Evolutionary conservation across 441 rosid species (phyloP).

Genomic region (Rhodomyrtus psidioides): DNA sequence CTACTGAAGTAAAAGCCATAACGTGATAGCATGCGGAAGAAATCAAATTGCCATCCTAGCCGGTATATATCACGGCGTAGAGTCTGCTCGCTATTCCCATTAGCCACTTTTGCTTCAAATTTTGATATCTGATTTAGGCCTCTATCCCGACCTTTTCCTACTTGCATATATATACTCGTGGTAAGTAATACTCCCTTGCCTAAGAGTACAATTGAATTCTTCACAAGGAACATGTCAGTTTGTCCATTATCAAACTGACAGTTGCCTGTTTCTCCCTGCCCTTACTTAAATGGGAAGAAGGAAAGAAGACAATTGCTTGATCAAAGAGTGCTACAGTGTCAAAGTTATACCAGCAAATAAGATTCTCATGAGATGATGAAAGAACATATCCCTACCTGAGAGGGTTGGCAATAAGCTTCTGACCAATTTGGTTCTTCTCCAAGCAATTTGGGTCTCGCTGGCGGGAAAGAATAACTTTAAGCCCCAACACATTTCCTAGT

Average conservation of each 20-base stretch:
- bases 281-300: neutral
- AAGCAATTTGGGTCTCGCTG: neutral
- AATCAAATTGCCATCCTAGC: conserved; percentile 86
- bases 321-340: neutral
- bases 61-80: conserved; percentile 89
- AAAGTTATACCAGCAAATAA: conserved; percentile 65
- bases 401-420: conserved; percentile 92
- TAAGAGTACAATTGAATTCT: conserved; percentile 80
- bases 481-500: neutral
- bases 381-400: conserved; percentile 49
- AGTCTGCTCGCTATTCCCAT: conserved; percentile 96
- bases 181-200: conserved; percentile 79
- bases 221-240: neutral
- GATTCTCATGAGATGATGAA: conserved; percentile 50
- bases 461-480: neutral
- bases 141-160: conserved; percentile 98
- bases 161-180: conserved; percentile 78
- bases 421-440: conserved; percentile 43
- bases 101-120: conserved; percentile 96
- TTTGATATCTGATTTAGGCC: conserved; percentile 95
- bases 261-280: neutral
- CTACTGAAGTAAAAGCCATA: conserved; percentile 94
- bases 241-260: conserved; percentile 2
- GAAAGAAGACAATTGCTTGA: neutral
- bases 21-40: conserved; percentile 94